Percentiles rank a stretch among this genome's conserved stretches.
Evolutionary conservation across 208 protist genomes (phyloP).

Genomic region (Leishmania turanica): DNA sequence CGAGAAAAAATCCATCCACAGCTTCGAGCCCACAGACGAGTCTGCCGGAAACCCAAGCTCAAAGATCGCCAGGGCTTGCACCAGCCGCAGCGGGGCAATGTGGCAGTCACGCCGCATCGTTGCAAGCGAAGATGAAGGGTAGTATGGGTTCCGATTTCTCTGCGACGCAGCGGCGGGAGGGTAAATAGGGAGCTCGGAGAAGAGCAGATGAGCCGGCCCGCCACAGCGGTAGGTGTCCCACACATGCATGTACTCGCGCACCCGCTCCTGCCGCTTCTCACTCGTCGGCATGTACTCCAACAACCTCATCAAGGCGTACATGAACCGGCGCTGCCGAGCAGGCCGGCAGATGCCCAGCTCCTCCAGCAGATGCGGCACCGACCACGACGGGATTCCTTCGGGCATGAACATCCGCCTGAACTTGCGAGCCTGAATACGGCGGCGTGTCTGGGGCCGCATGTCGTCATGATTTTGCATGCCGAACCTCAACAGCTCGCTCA

Average conservation of each 20-base stretch:
- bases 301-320: constrained; percentile 67
- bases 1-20: constrained; percentile 83
- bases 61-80: constrained; percentile 74
- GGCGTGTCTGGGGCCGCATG: constrained; percentile 68
- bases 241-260: constrained; percentile 66
- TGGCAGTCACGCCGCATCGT: constrained; percentile 31
- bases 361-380: constrained; percentile 77
- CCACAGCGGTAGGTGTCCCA: constrained; percentile 66
- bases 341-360: constrained; percentile 74
- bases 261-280: constrained; percentile 47
- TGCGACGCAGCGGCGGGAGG: constrained; percentile 20
- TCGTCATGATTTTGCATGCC: constrained; percentile 65
- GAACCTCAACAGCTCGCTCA: constrained; percentile 43
- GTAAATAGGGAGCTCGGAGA: constrained; percentile 57
- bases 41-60: constrained; percentile 72
- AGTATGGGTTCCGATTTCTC: constrained; percentile 30
- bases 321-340: constrained; percentile 63
- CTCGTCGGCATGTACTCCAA: constrained; percentile 68
- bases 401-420: constrained; percentile 59
- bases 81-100: constrained; percentile 62
- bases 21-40: constrained; percentile 71
- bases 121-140: not conserved
- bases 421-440: constrained; percentile 57
- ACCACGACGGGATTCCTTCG: constrained; percentile 70
- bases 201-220: constrained; percentile 52